A percentile compares a stretch with the other conserved stretches of the same genome.
These are phyloP conservation scores for Myxozyma kluyveri DNA, from an alignment of 805 yeast genomes.

Conservation along the genomic window DNA sequence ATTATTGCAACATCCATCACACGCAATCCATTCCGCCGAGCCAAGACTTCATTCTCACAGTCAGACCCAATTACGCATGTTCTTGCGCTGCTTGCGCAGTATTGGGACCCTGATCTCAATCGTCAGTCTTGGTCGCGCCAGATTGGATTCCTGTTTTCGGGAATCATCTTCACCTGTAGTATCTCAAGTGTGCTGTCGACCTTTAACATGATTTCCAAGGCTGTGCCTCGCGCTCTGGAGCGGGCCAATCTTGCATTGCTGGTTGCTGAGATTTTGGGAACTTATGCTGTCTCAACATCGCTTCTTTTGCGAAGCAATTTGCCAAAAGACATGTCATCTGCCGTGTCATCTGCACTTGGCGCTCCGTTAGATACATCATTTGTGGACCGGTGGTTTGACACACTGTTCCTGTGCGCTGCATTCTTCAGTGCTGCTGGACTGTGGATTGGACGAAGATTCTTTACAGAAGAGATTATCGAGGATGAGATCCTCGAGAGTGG, in stretches of 20 bases:
- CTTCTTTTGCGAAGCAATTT: conserved; percentile 42
- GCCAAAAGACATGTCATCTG: conserved; percentile 42
- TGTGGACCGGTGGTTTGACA: conserved; percentile 43
- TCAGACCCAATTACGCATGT: conserved; percentile 30
- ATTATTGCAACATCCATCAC: conserved; percentile 37
- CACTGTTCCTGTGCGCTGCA: conserved; percentile 38
- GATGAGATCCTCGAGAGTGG: conserved; percentile 29
- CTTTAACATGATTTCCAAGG: conserved; percentile 35
- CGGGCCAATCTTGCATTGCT: conserved; percentile 33
- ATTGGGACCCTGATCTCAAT: conserved; percentile 32
- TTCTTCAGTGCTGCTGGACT: conserved; percentile 34
- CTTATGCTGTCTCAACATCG: conserved; percentile 43
- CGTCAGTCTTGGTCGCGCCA: conserved; percentile 41
- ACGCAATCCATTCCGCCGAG: conserved; percentile 34
- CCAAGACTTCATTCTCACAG: conserved; percentile 28
- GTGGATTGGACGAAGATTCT: conserved; percentile 20
- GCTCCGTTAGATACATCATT: conserved; percentile 41
- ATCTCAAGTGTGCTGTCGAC: conserved; percentile 41
- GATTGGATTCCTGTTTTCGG: conserved; percentile 43
- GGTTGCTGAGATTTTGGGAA: conserved; percentile 41
- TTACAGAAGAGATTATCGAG: conserved; percentile 25
- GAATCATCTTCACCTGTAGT: conserved; percentile 40
- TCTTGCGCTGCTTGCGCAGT: conserved; percentile 29
- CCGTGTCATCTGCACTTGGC: conserved; percentile 43
- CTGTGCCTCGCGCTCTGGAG: conserved; percentile 35